phyloP scores from a whole-genome alignment of 2,329 filamentous ascomycete species.

The Diaporthe velutina region DNA sequence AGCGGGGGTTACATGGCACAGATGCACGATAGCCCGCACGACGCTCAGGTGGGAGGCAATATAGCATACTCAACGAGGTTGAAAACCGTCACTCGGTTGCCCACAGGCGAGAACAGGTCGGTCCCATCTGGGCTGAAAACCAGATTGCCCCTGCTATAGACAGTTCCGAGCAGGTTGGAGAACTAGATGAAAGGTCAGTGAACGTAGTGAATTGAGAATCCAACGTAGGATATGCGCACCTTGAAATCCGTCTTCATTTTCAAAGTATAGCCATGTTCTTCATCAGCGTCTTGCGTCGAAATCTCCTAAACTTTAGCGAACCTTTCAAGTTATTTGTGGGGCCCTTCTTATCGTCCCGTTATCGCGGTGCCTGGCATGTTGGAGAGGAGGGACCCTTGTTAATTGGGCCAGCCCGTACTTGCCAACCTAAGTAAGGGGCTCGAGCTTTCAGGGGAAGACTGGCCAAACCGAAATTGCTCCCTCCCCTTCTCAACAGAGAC shows the following conservation, averaged over 20 bases:
- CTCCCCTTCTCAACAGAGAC: slow-evolving; percentile 34
- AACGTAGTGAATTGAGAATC: neutral
- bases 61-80: slow-evolving; percentile 87
- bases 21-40: neutral
- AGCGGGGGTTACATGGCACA: slow-evolving; percentile 49
- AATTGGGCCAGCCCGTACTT: slow-evolving; percentile 29
- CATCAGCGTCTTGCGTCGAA: slow-evolving; percentile 1
- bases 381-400: slow-evolving; percentile 15
- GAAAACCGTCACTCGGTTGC: slow-evolving; percentile 95
- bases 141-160: slow-evolving; percentile 98
- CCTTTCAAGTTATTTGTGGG: slow-evolving; percentile 35
- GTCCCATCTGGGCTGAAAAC: slow-evolving; percentile 97
- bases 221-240: slow-evolving; percentile 62
- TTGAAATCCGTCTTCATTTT: slow-evolving; percentile 99
- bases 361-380: slow-evolving; percentile 12
- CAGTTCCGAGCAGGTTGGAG: slow-evolving; percentile 96
- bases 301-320: slow-evolving; percentile 30
- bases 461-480: slow-evolving; percentile 35
- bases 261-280: slow-evolving; percentile 52
- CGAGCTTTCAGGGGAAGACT: slow-evolving; percentile 29
- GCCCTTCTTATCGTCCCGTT: slow-evolving; percentile 21
- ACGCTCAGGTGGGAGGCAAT: neutral
- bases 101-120: slow-evolving; percentile 94
- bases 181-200: slow-evolving; percentile 70
- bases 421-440: slow-evolving; percentile 32